phyloP scores from a whole-genome alignment of 2,329 filamentous ascomycete genomes.

The Zelopaecilomyces penicillatus region DNA sequence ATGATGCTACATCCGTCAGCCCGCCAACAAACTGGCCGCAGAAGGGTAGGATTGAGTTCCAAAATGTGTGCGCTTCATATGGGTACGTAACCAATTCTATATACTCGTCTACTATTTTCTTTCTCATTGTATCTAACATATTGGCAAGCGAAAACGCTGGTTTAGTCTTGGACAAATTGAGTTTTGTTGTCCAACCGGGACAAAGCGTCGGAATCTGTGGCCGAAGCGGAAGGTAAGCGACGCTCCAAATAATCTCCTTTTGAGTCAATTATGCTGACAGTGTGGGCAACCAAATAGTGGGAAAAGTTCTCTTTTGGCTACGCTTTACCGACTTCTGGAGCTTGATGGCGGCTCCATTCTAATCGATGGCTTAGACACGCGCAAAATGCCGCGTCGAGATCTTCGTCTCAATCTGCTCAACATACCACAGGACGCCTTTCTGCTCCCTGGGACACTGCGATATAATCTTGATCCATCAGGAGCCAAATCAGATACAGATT shows the following conservation, averaged over 20 bases:
- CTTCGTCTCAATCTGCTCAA: slow-evolving; percentile 38
- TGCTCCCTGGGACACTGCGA: slow-evolving; percentile 33
- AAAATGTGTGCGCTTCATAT: slow-evolving; percentile 20
- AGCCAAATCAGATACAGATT: background rate
- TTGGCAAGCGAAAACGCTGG: background rate
- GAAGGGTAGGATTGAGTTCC: slow-evolving; percentile 17
- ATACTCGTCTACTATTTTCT: background rate
- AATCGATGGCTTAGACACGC: slow-evolving; percentile 33
- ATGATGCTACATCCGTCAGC: slow-evolving; percentile 6
- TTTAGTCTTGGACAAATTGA: slow-evolving; percentile 14
- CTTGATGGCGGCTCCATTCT: slow-evolving; percentile 22
- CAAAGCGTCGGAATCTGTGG: slow-evolving; percentile 26
- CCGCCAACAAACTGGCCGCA: slow-evolving; percentile 18
- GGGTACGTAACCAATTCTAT: slow-evolving; percentile 6
- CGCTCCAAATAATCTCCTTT: slow-evolving; percentile 1
- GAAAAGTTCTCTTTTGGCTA: slow-evolving; percentile 31
- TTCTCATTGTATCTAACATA: background rate
- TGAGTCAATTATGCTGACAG: slow-evolving; percentile 11
- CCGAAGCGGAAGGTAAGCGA: slow-evolving; percentile 17
- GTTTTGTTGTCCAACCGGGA: slow-evolving; percentile 18
- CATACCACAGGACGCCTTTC: slow-evolving; percentile 42
- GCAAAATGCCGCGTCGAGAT: slow-evolving; percentile 26
- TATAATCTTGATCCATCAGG: slow-evolving; percentile 29
- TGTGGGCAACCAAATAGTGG: slow-evolving; percentile 20
- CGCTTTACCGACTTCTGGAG: slow-evolving; percentile 30